Evolutionary conservation across 768 basidiomycete genomes (phyloP).

Genomic region (Suillus spraguei): DNA sequence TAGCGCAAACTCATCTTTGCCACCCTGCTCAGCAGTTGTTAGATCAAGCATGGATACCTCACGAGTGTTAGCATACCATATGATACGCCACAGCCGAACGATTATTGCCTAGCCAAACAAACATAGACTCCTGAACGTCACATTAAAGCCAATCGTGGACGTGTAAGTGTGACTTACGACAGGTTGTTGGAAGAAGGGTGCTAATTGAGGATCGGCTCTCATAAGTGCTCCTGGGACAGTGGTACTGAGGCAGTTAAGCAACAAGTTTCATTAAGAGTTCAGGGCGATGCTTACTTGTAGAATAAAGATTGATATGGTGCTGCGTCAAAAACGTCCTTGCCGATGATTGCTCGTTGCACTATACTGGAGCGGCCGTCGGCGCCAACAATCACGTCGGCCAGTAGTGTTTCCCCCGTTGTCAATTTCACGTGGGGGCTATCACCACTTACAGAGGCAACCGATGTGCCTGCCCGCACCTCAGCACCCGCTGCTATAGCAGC

Average conservation of each 20-base stretch:
- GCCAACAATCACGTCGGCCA: slow-evolving; percentile 57
- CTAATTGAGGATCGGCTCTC: slow-evolving; percentile 42
- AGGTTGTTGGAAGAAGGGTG: slow-evolving; percentile 27
- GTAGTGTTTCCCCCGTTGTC: slow-evolving; percentile 44
- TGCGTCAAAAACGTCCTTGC: slow-evolving; percentile 30
- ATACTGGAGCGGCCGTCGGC: slow-evolving; percentile 59
- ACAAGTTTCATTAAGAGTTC: slow-evolving; percentile 5
- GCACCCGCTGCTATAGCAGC: slow-evolving; percentile 52
- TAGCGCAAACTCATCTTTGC: slow-evolving; percentile 36
- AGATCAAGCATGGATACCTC: not conserved
- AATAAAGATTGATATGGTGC: slow-evolving; percentile 35
- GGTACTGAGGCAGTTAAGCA: slow-evolving; percentile 31
- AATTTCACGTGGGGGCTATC: slow-evolving; percentile 38
- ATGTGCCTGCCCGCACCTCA: slow-evolving; percentile 42
- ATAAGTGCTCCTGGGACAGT: slow-evolving; percentile 44
- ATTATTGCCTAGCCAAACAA: slow-evolving; percentile 27
- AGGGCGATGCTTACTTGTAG: slow-evolving; percentile 42
- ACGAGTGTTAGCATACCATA: slow-evolving; percentile 18
- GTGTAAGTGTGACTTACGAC: slow-evolving; percentile 18
- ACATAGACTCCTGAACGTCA: slow-evolving; percentile 14
- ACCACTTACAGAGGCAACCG: slow-evolving; percentile 35
- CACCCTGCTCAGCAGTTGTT: slow-evolving; percentile 34
- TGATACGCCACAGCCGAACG: slow-evolving; percentile 25
- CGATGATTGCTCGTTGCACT: slow-evolving; percentile 37
- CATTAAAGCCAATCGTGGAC: too few species aligned